These are phyloP conservation scores for Pseudozyma pruni DNA, from an alignment of 1,284 basidiomycete genomes.

Conservation along the genomic window DNA sequence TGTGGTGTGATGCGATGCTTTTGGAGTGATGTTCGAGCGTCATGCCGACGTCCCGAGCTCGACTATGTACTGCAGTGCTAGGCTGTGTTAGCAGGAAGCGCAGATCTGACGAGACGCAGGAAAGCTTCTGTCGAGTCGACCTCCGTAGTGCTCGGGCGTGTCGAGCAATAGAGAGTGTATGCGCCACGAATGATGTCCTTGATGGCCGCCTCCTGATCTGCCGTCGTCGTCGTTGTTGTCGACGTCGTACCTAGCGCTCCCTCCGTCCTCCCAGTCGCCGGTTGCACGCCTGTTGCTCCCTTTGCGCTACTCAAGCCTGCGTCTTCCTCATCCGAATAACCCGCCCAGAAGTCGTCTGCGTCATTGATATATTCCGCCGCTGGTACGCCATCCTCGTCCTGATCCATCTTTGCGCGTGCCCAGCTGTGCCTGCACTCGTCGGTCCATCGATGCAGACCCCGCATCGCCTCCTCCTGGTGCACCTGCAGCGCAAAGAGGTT, in stretches of 20 bases:
- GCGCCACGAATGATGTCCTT: conserved; percentile 33
- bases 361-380: conserved; percentile 44
- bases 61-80: too few species aligned
- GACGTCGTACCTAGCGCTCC: too few species aligned
- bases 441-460: conserved; percentile 4
- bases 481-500: conserved; percentile 15
- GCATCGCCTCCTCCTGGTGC: not conserved
- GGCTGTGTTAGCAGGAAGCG: conserved; percentile 1
- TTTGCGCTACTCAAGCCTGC: not conserved
- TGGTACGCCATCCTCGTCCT: not conserved
- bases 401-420: not conserved
- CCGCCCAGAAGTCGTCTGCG: conserved; percentile 47
- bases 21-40: too few species aligned
- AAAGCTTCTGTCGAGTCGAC: conserved; percentile 7
- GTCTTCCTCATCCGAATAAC: conserved; percentile 33
- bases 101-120: conserved; percentile 11
- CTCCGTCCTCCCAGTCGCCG: too few species aligned
- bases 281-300: too few species aligned
- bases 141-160: not conserved
- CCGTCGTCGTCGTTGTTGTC: not conserved
- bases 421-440: not conserved
- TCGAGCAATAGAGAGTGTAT: conserved; percentile 13
- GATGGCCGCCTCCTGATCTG: conserved; percentile 15
- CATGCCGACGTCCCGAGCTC: too few species aligned
- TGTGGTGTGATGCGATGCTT: too few species aligned